These are phyloP conservation scores for Elongisporangium anandrum DNA, from an alignment of 352 stramenopile genomes.

Conservation along the genomic window DNA sequence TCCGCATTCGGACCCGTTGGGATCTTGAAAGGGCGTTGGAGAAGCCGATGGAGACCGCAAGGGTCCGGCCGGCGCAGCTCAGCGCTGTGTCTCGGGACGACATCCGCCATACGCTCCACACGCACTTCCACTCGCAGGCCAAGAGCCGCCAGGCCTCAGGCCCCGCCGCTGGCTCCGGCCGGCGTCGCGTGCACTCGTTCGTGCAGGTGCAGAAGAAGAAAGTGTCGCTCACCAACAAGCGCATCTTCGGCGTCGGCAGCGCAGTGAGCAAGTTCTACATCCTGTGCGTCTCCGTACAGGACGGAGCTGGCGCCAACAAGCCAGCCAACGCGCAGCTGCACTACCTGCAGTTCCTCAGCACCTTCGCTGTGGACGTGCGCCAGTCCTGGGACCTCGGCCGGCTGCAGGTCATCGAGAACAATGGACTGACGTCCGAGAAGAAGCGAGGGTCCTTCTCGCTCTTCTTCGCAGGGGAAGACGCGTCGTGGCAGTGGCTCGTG, in stretches of 20 bases:
- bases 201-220: constrained; percentile 69
- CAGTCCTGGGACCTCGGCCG: constrained; percentile 53
- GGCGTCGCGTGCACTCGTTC: constrained; percentile 53
- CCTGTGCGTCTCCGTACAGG: constrained; percentile 57
- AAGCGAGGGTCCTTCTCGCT: constrained; percentile 50
- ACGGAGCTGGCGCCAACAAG: constrained; percentile 10
- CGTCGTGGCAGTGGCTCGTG: constrained; percentile 56
- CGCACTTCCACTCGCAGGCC: constrained; percentile 44
- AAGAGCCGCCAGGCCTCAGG: constrained; percentile 16
- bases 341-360: constrained; percentile 60
- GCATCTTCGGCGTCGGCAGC: constrained; percentile 35
- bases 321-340: constrained; percentile 30
- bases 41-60: constrained; percentile 7
- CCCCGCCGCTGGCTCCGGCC: not conserved
- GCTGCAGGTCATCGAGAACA: constrained; percentile 60
- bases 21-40: not conserved
- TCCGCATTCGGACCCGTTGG: too few species aligned
- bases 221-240: constrained; percentile 40
- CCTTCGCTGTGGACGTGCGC: constrained; percentile 59
- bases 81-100: constrained; percentile 49
- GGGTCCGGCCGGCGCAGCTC: constrained; percentile 12
- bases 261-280: constrained; percentile 52
- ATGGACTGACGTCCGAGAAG: constrained; percentile 43
- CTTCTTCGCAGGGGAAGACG: constrained; percentile 39
- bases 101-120: constrained; percentile 60